Evolutionary conservation across 192 early-diverging fungal species (phyloP).

Genomic region (Oehlia diaphana): DNA sequence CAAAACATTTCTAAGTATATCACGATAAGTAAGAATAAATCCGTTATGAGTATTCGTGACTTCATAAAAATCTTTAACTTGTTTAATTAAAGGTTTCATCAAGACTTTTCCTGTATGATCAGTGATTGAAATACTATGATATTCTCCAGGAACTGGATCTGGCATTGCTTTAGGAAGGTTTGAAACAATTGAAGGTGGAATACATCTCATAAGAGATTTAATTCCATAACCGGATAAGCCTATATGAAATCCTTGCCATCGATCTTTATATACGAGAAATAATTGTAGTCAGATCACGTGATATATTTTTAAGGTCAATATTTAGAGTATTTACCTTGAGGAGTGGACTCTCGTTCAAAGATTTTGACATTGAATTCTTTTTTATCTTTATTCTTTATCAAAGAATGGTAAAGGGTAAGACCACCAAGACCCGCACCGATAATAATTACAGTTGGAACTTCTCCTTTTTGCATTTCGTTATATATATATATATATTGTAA

Average conservation of each 20-base stretch:
- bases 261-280: background rate
- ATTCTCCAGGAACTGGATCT: background rate
- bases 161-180: background rate
- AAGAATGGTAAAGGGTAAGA: background rate
- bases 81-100: background rate
- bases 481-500: too few relatives aligned
- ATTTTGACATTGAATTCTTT: constrained; percentile 8
- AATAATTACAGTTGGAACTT: constrained; percentile 1
- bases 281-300: background rate
- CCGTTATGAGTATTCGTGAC: background rate
- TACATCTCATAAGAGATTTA: background rate
- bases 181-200: background rate
- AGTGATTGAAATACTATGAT: background rate
- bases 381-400: background rate
- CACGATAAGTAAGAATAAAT: background rate
- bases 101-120: constrained; percentile 2
- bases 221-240: background rate
- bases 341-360: background rate
- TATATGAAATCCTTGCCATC: constrained; percentile 17
- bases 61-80: background rate
- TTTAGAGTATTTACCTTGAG: background rate
- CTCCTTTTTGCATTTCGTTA: background rate
- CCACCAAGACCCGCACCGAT: constrained; percentile 9
- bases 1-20: constrained; percentile 1
- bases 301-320: background rate